Conservation (phyloP, 495 filamentous ascomycete genomes). For the Annulohypoxylon bovei region DNA sequence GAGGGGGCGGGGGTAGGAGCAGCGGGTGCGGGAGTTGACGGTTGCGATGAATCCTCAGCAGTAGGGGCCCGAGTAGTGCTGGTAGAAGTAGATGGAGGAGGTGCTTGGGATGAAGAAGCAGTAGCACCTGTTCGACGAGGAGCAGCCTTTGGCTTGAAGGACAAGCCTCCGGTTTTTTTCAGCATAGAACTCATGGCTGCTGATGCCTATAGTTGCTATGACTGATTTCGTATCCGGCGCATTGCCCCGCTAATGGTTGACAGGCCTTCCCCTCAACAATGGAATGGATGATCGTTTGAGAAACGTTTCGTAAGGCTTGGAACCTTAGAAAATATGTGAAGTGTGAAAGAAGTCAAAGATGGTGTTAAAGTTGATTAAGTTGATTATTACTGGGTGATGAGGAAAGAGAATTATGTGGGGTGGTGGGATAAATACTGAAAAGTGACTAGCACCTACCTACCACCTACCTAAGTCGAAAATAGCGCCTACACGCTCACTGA, state of each 20-base stretch:
- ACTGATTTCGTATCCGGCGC: conserved; percentile 4
- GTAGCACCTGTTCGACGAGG: conserved; percentile 38
- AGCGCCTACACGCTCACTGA: background rate
- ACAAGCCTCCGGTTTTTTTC: conserved; percentile 55
- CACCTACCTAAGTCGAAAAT: background rate
- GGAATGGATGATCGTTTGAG: background rate
- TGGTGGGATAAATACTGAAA: conserved; percentile 27
- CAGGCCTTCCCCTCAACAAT: background rate
- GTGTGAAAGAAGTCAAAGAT: background rate
- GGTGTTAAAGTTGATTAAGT: background rate
- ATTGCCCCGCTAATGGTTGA: conserved; percentile 18
- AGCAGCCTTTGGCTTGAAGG: conserved; percentile 55
- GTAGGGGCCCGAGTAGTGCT: conserved; percentile 23
- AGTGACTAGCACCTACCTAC: background rate
- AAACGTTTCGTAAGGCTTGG: background rate
- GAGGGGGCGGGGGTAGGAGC: conserved; percentile 20
- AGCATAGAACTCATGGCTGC: conserved; percentile 55
- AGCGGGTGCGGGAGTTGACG: conserved; percentile 30
- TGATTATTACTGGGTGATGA: conserved; percentile 1
- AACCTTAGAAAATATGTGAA: background rate
- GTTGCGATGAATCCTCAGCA: conserved; percentile 26
- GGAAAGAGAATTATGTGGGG: conserved; percentile 23
- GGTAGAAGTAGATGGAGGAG: conserved; percentile 16
- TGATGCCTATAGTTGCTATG: conserved; percentile 29
- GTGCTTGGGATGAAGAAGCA: conserved; percentile 33